These are phyloP conservation scores for Amniculicola lignicola DNA, from an alignment of 495 filamentous ascomycete genomes.

Conservation along the genomic window DNA sequence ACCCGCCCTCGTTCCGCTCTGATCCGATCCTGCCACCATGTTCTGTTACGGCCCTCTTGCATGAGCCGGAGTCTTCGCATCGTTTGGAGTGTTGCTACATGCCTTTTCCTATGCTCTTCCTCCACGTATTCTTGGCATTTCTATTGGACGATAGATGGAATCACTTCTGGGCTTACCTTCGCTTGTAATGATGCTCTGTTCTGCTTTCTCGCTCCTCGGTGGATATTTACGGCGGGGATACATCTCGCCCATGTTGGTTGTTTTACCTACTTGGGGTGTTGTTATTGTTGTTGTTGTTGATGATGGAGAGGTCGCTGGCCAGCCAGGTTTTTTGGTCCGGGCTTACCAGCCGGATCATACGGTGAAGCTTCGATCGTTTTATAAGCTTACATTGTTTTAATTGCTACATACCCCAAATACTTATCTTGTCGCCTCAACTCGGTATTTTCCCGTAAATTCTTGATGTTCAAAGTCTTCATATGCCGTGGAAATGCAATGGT, in stretches of 20 bases:
- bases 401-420: slow-evolving; percentile 1
- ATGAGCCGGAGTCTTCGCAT: slow-evolving; percentile 17
- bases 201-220: background rate
- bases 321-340: background rate
- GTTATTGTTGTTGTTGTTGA: no score
- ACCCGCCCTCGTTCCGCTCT: background rate
- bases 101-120: background rate
- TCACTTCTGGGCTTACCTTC: no score
- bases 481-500: no score
- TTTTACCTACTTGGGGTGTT: background rate
- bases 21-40: background rate
- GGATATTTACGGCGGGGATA: background rate
- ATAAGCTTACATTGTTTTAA: background rate
- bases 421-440: no score
- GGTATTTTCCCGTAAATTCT: no score
- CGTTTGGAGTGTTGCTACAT: slow-evolving; percentile 11
- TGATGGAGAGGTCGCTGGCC: no score
- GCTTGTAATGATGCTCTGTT: no score
- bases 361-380: background rate
- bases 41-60: slow-evolving; percentile 14
- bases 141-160: no score
- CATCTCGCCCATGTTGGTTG: background rate
- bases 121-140: background rate
- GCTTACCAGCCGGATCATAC: background rate
- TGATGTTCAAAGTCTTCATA: no score